phyloP scores from a whole-genome alignment of 192 early-diverging fungal species.

The Mortierella hygrophila region DNA sequence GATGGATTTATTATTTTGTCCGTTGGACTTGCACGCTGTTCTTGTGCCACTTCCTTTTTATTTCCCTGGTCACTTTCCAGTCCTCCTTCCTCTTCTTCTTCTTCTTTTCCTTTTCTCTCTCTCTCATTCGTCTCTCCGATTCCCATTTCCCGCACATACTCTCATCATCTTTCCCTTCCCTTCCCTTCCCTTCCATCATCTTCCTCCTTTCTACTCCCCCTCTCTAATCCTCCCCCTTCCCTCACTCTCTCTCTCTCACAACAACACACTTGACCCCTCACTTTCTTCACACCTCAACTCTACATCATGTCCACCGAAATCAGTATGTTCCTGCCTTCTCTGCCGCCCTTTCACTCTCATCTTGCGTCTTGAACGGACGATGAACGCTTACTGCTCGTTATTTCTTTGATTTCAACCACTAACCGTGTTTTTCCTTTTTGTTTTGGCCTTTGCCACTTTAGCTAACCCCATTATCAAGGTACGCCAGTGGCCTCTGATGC shows the following conservation, averaged over 20 bases:
- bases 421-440: neutral
- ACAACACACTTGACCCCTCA: neutral
- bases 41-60: neutral
- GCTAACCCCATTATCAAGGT: neutral
- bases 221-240: neutral
- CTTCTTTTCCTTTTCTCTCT: neutral
- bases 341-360: neutral
- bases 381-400: neutral
- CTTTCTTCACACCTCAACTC: neutral
- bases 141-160: slow-evolving; percentile 5
- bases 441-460: neutral
- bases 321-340: slow-evolving; percentile 17
- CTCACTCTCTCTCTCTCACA: neutral
- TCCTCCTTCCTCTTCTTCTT: neutral
- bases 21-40: neutral
- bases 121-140: slow-evolving; percentile 10
- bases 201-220: neutral
- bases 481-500: neutral
- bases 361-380: neutral
- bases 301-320: slow-evolving; percentile 36
- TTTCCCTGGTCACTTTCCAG: neutral
- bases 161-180: neutral
- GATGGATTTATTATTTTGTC: neutral
- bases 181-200: neutral
- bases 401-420: neutral